These are phyloP conservation scores for Aureobasidium subglaciale DNA, from an alignment of 2,329 filamentous ascomycete species.

Conservation along the genomic window DNA sequence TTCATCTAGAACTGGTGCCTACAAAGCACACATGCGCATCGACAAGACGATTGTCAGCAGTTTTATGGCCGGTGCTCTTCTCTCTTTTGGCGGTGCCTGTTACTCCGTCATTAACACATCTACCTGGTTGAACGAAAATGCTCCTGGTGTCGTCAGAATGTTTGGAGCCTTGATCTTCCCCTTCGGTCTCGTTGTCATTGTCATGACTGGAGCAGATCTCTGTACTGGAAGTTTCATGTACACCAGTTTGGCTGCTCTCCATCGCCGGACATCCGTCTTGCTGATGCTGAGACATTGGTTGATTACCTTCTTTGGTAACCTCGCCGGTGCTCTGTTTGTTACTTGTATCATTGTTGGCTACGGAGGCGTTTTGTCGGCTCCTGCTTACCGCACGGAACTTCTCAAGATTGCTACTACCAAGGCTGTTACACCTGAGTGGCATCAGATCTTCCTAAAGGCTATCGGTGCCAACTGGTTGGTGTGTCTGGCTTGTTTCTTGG, in stretches of 20 bases:
- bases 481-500: constrained; percentile 46
- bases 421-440: constrained; percentile 42
- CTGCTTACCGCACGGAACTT: constrained; percentile 38
- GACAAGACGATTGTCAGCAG: constrained; percentile 48
- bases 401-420: constrained; percentile 44
- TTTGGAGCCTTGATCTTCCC: constrained; percentile 31
- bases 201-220: constrained; percentile 30
- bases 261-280: constrained; percentile 29
- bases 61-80: constrained; percentile 45
- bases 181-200: constrained; percentile 27
- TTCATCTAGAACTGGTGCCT: constrained; percentile 42
- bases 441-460: constrained; percentile 48
- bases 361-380: constrained; percentile 27
- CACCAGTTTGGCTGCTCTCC: constrained; percentile 38
- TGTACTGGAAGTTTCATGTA: constrained; percentile 32
- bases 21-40: constrained; percentile 47
- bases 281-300: constrained; percentile 25
- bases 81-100: constrained; percentile 42
- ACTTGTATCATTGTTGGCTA: constrained; percentile 27
- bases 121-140: constrained; percentile 28
- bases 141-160: constrained; percentile 27
- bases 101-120: constrained; percentile 23
- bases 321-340: constrained; percentile 28
- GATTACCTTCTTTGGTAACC: constrained; percentile 27
- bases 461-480: constrained; percentile 46